A percentile compares a stretch with the other conserved stretches of the same genome.
Conservation (phyloP, 768 basidiomycete species). For the Peribolospora kevripleyi region DNA sequence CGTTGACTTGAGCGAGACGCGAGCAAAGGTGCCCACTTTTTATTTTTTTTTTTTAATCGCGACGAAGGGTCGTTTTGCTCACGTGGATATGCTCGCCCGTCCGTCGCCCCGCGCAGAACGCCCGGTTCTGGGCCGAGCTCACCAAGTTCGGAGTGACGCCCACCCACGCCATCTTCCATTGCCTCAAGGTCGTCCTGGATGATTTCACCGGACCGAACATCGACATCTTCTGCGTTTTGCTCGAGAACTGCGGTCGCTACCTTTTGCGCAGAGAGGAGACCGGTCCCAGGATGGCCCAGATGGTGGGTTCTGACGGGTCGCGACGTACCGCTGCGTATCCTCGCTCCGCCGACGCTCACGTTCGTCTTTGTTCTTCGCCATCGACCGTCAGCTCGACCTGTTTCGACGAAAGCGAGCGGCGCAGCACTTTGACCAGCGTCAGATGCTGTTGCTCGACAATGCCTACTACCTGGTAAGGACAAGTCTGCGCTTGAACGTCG, state of each 20-base stretch:
- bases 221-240: conserved; percentile 67
- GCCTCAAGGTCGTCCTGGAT: conserved; percentile 90
- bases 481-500: neutral
- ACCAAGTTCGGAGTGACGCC: conserved; percentile 92
- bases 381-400: conserved; percentile 42
- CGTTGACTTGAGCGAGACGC: conserved; percentile 60
- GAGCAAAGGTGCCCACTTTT: conserved; percentile 40
- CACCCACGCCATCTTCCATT: conserved; percentile 71
- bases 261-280: conserved; percentile 71
- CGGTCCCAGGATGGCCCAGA: conserved; percentile 54
- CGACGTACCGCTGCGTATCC: neutral
- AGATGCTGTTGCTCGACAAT: conserved; percentile 74
- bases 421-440: conserved; percentile 78
- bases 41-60: neutral
- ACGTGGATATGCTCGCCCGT: neutral
- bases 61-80: no score
- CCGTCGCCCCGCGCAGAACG: conserved; percentile 34
- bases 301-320: conserved; percentile 30
- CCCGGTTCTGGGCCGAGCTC: conserved; percentile 62
- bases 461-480: conserved; percentile 73
- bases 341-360: neutral
- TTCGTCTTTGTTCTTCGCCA: neutral
- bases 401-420: conserved; percentile 85
- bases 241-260: conserved; percentile 87
- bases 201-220: conserved; percentile 82